Conservation (phyloP, 2,329 filamentous ascomycete genomes). For the Fusarium duplospermum region DNA sequence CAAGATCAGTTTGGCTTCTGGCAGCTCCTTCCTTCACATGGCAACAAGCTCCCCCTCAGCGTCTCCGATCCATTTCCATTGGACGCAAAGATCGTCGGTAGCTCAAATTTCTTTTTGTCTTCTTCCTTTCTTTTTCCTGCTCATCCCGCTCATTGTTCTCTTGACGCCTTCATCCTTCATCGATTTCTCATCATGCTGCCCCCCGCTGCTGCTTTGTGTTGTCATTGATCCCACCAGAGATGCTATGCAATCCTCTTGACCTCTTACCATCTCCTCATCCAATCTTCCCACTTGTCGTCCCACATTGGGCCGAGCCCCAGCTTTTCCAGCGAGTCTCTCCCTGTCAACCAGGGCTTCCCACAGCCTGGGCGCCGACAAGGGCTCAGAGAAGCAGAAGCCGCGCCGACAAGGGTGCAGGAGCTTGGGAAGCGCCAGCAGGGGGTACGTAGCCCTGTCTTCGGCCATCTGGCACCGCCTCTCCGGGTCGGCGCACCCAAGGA, state of each 20-base stretch:
- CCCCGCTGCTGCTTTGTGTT: neutral
- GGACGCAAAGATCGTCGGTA: constrained; percentile 31
- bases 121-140: constrained; percentile 2
- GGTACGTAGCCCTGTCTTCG: constrained; percentile 33
- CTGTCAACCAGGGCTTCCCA: constrained; percentile 19
- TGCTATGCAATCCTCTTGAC: constrained; percentile 7
- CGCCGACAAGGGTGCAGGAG: constrained; percentile 20
- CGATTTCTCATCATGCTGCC: constrained; percentile 1
- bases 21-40: constrained; percentile 28
- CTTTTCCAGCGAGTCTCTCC: constrained; percentile 15
- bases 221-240: neutral
- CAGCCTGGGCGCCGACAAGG: constrained; percentile 18
- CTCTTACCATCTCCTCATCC: constrained; percentile 17
- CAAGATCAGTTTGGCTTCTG: neutral
- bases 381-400: constrained; percentile 9
- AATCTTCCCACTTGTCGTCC: constrained; percentile 23
- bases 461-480: constrained; percentile 38
- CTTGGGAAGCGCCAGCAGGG: constrained; percentile 34
- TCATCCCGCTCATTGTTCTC: neutral
- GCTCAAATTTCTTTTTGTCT: neutral
- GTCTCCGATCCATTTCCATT: constrained; percentile 22
- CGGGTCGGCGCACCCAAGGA: constrained; percentile 21
- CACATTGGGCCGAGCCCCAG: constrained; percentile 19
- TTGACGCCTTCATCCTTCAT: constrained; percentile 25
- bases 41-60: constrained; percentile 1